Percentiles rank a stretch among this genome's conserved stretches.
Evolutionary conservation across 495 filamentous ascomycete species (phyloP).

Genomic region (Trichoderma orchidacearum): DNA sequence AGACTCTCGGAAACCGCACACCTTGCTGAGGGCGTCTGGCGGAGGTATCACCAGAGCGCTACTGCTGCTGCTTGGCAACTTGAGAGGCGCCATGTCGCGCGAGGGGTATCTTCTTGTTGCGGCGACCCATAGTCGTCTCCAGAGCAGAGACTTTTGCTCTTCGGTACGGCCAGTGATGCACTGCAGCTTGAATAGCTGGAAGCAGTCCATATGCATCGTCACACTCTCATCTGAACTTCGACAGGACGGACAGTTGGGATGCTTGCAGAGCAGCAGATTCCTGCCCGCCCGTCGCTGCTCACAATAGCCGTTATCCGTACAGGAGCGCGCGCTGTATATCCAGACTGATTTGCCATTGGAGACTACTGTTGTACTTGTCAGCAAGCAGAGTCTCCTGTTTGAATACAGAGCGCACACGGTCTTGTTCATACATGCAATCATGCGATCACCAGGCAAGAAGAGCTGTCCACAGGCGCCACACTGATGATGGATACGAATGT

Average conservation of each 20-base stretch:
- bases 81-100: background rate
- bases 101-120: background rate
- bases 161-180: background rate
- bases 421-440: background rate
- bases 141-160: background rate
- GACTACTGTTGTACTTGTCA: background rate
- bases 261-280: background rate
- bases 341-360: background rate
- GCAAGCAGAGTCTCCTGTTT: background rate
- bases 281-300: background rate
- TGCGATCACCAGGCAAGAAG: background rate
- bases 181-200: background rate
- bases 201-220: background rate
- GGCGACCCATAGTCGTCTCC: background rate
- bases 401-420: background rate
- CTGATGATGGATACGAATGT: background rate
- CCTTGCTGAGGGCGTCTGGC: background rate
- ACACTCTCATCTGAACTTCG: background rate
- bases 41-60: background rate
- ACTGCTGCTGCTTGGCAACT: background rate
- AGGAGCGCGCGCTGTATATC: background rate
- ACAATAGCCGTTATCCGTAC: background rate
- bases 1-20: background rate
- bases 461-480: background rate
- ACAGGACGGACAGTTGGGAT: background rate